Evolutionary conservation across 768 basidiomycete species (phyloP).

Genomic region (Leccinum olivaceopallidum): DNA sequence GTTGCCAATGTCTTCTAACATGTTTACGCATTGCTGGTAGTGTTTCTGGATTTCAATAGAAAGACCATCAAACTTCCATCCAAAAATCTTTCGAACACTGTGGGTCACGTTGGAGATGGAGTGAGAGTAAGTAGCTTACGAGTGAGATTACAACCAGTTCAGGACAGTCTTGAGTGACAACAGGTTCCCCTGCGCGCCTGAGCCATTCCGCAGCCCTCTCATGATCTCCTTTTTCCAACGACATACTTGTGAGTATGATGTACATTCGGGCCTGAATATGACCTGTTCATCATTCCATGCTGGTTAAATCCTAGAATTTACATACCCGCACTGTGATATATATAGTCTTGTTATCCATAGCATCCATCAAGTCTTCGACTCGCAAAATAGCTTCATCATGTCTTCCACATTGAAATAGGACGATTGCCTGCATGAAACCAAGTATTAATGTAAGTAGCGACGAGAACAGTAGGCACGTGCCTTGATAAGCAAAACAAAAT

Average conservation of each 20-base stretch:
- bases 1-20: not conserved
- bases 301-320: not conserved
- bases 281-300: not conserved
- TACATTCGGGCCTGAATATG: slow-evolving; percentile 8
- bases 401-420: slow-evolving; percentile 9
- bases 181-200: no score
- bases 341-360: not conserved
- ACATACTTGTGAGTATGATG: not conserved
- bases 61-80: slow-evolving; percentile 14
- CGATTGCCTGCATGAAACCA: slow-evolving; percentile 1
- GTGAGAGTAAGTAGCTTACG: not conserved
- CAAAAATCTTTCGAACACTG: slow-evolving; percentile 4
- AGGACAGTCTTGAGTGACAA: not conserved
- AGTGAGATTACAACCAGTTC: slow-evolving; percentile 9
- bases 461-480: not conserved
- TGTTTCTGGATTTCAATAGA: not conserved
- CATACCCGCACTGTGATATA: slow-evolving; percentile 8
- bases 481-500: slow-evolving; percentile 14
- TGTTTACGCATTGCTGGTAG: not conserved
- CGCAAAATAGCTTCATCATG: slow-evolving; percentile 2
- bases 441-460: not conserved
- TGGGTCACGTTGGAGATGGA: not conserved
- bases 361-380: not conserved
- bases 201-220: not conserved
- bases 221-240: not conserved